phyloP scores from a whole-genome alignment of 2,329 filamentous ascomycete genomes.

The Chaetothyriales sp. region DNA sequence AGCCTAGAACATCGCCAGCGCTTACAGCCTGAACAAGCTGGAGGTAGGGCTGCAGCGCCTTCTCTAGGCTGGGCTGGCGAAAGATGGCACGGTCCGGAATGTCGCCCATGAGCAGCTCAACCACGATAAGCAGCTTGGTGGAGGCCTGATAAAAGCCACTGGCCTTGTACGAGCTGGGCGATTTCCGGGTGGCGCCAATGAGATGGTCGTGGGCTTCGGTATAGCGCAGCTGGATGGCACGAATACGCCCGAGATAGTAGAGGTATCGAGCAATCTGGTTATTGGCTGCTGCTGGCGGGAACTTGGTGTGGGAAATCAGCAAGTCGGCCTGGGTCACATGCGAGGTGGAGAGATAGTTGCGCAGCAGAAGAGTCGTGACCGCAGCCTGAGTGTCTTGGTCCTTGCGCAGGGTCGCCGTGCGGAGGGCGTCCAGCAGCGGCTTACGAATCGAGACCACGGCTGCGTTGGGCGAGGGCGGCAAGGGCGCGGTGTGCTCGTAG shows the following conservation, averaged over 20 bases:
- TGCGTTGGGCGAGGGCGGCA: constrained; percentile 77
- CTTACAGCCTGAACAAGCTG: constrained; percentile 87
- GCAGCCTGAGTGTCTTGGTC: constrained; percentile 95
- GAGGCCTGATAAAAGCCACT: constrained; percentile 92
- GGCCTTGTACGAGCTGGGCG: constrained; percentile 74
- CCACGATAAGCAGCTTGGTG: constrained; percentile 88
- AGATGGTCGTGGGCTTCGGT: constrained; percentile 93
- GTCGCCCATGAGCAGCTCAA: constrained; percentile 95
- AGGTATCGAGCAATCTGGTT: constrained; percentile 96
- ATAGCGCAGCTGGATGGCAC: constrained; percentile 90
- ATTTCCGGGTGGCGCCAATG: constrained; percentile 84
- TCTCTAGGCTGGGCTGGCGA: constrained; percentile 74
- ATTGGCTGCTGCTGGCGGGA: constrained; percentile 85
- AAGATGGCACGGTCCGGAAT: constrained; percentile 93
- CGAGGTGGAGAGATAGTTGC: constrained; percentile 89
- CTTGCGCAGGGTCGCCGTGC: constrained; percentile 91
- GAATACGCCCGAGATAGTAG: constrained; percentile 92
- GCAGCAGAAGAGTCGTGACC: constrained; percentile 83
- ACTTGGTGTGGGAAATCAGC: constrained; percentile 86
- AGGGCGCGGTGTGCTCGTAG: constrained; percentile 74
- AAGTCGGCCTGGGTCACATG: constrained; percentile 95
- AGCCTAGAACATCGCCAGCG: constrained; percentile 88
- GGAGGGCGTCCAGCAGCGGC: constrained; percentile 69
- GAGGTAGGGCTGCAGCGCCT: constrained; percentile 81
- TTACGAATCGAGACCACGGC: constrained; percentile 76